These are phyloP conservation scores for Vitis rotundifolia DNA, from an alignment of 164 flowering plant species.

Conservation along the genomic window DNA sequence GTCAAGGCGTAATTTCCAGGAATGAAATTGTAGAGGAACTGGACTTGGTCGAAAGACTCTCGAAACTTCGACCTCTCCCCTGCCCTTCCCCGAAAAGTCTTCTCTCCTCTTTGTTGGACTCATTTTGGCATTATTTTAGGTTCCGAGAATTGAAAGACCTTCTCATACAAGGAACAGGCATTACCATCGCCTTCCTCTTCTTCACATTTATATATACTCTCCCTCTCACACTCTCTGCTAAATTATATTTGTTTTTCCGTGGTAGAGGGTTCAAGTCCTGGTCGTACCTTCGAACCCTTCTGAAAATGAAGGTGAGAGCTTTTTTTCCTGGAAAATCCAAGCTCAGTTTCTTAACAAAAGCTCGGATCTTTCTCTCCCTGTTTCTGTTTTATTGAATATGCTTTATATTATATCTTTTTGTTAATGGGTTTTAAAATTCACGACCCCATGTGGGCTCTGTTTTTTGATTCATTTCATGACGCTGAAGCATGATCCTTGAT, in stretches of 20 bases:
- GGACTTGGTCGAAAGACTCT: background rate
- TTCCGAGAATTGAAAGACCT: background rate
- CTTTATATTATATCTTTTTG: no score
- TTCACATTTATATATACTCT: no score
- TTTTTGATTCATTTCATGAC: no score
- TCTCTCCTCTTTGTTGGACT: background rate
- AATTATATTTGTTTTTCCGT: background rate
- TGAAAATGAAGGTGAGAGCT: conserved; percentile 22
- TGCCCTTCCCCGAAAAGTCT: background rate
- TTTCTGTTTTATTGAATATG: no score
- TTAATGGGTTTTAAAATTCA: no score
- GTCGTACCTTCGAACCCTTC: conserved; percentile 5
- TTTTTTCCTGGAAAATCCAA: conserved; percentile 3
- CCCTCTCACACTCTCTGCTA: background rate
- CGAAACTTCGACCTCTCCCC: background rate
- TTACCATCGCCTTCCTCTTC: background rate
- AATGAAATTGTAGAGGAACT: background rate
- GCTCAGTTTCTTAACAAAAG: background rate
- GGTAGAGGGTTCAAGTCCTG: background rate
- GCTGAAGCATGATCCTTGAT: no score
- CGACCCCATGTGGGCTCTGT: no score
- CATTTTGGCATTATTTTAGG: background rate
- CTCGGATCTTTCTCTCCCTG: no score
- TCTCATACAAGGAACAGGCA: background rate
- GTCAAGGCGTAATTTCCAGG: background rate